Evolutionary conservation across 108 stramenopile species (phyloP).

Genomic region (Chaetoceros muelleri): DNA sequence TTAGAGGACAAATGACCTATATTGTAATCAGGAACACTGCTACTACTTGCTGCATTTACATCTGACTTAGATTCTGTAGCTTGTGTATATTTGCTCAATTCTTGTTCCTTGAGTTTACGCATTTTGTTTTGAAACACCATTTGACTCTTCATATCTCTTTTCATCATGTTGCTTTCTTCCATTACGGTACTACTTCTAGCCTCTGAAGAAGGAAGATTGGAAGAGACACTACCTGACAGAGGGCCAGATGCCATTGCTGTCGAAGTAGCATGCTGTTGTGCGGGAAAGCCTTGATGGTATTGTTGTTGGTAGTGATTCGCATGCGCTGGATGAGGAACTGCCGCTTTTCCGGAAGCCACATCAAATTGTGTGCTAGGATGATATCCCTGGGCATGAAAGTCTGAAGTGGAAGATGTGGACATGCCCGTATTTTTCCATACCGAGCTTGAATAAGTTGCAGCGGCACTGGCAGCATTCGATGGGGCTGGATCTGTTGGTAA

Average conservation of each 20-base stretch:
- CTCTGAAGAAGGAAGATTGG: no score
- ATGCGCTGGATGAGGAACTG: background rate
- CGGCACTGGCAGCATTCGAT: no score
- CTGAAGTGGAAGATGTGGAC: no score
- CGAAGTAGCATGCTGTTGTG: no score
- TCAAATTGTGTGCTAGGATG: no score
- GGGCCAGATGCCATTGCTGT: no score
- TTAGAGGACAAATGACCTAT: background rate
- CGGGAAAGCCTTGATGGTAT: background rate
- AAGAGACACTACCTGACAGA: no score
- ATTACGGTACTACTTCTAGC: conserved; percentile 3
- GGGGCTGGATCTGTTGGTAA: no score
- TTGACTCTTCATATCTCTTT: conserved; percentile 75
- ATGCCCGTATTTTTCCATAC: no score
- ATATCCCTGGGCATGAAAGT: no score
- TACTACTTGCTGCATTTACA: background rate
- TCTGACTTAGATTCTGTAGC: background rate
- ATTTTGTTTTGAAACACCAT: conserved; percentile 77
- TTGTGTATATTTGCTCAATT: conserved; percentile 46
- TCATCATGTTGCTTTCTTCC: conserved; percentile 70
- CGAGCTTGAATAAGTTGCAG: no score
- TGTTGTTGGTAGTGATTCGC: background rate
- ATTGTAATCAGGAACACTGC: background rate
- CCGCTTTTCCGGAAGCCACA: no score
- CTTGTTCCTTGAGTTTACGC: conserved; percentile 69